Base-by-base conservation (phyloP, 768 basidiomycete species). In the Tephrocybe rancida region DNA sequence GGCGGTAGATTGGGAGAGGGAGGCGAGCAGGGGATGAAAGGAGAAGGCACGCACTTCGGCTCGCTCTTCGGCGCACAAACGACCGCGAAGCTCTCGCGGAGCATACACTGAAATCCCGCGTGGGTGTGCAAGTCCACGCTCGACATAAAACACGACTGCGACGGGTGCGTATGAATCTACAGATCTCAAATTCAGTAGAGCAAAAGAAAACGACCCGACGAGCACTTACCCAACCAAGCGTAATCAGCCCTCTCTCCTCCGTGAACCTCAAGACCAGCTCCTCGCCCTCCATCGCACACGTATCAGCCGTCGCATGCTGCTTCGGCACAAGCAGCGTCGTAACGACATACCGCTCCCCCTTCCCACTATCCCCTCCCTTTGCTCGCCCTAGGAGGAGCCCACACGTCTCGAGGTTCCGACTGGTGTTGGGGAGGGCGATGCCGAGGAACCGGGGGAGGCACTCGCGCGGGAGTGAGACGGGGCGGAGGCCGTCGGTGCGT, bases 231-330 rank as follows among this genome's bases (percentile, higher is more conserved):
- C 68, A n/a, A n/a, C n/a, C n/a, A n/a, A n/a, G n/a, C n/a, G n/a
- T n/a, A n/a, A n/a, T n/a, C n/a, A n/a, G n/a, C 59, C 81, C 82
- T 56, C 89, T 74, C 64, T 87, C 84, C 64, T 93, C 90, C 59
- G 91, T 92, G 65, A 95, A 92, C 61, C 85, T 82, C 70, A 94
- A 71, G 6, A 95, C 90, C 43, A 92, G 73, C 66, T 86, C n/a
- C n/a, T n/a, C n/a, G n/a, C n/a, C n/a, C n/a, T n/a, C n/a, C n/a
- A n/a, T n/a, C n/a, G n/a, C n/a, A 67, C 94, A 96, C n/a, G 92
- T 92, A 72, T 96, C 92, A 54, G 87, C 85, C 58, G 92, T 92
- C 54, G 90, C 86, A 53, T 84, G 86, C 64, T 96, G 94, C 68
- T 83, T 89, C 16, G 94, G 94, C 16, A 96, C 86, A 63, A 97